Conservation (phyloP, 148 eudicot species). For the Vaccinium darrowii region DNA sequence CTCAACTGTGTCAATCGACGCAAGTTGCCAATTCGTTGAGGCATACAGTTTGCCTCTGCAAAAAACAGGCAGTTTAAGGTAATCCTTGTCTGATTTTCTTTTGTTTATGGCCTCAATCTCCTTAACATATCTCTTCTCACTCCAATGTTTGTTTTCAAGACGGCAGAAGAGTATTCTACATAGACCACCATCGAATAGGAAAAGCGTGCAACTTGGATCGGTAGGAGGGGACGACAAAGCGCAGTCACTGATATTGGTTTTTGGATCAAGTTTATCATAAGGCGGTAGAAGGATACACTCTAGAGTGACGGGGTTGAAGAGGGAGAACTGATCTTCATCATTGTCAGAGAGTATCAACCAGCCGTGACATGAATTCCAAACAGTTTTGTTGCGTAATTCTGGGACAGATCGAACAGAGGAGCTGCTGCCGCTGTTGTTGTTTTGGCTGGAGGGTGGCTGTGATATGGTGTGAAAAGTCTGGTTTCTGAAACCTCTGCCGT, state of each 20-base stretch:
- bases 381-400: neutral
- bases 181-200: neutral
- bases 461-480: conserved; percentile 6
- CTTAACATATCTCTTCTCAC: neutral
- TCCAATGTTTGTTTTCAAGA: conserved; percentile 4
- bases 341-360: conserved; percentile 5
- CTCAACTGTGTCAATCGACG: neutral
- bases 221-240: neutral
- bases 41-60: neutral
- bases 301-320: conserved; percentile 2
- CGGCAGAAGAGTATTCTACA: neutral
- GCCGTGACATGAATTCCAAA: neutral
- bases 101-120: neutral
- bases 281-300: too few relatives aligned
- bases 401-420: conserved; percentile 9
- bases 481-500: neutral
- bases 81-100: neutral
- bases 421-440: neutral
- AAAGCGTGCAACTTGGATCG: neutral
- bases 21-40: neutral
- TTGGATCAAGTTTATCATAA: neutral
- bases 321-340: neutral
- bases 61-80: neutral
- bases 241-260: neutral
- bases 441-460: neutral